phyloP scores from a whole-genome alignment of 495 filamentous ascomycete species.

The Friedmanniomyces endolithicus region DNA sequence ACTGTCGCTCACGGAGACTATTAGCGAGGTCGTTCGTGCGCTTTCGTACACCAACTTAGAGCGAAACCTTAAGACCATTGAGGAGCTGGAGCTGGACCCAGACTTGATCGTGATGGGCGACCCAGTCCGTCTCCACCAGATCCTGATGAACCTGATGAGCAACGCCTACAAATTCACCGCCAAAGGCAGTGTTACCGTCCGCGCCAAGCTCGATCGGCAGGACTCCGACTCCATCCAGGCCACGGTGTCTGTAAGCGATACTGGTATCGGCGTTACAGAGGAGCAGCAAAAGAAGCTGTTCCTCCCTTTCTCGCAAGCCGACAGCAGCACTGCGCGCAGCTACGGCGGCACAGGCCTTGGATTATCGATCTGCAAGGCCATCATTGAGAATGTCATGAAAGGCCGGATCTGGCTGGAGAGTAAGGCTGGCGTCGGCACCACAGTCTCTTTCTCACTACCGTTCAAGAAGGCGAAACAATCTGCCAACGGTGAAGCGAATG shows the following conservation, averaged over 20 bases:
- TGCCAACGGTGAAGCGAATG: conserved; percentile 29
- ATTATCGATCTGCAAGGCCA: conserved; percentile 85
- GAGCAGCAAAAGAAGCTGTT: conserved; percentile 76
- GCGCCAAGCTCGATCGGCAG: conserved; percentile 56
- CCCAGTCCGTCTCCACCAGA: conserved; percentile 80
- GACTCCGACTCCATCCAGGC: conserved; percentile 55
- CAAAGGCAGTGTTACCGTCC: conserved; percentile 70
- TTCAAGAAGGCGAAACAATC: conserved; percentile 62
- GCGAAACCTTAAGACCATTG: conserved; percentile 61
- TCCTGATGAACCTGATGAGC: conserved; percentile 82
- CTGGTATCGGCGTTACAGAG: conserved; percentile 75
- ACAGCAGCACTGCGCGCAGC: conserved; percentile 72
- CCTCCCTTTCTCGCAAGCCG: conserved; percentile 81
- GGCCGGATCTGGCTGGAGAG: conserved; percentile 76
- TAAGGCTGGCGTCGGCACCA: conserved; percentile 61
- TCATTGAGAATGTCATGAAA: conserved; percentile 82
- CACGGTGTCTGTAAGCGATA: conserved; percentile 78
- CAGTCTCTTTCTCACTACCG: conserved; percentile 68
- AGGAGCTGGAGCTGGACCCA: conserved; percentile 53
- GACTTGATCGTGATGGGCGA: conserved; percentile 77
- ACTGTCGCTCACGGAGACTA: conserved; percentile 72
- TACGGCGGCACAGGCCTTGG: conserved; percentile 87
- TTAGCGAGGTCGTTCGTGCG: conserved; percentile 75
- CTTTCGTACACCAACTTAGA: conserved; percentile 74
- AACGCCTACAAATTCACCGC: conserved; percentile 93